Percentiles rank a stretch among this genome's conserved stretches.
phyloP scores from a whole-genome alignment of 106 monocot genomes.

The Chionographis japonica region DNA sequence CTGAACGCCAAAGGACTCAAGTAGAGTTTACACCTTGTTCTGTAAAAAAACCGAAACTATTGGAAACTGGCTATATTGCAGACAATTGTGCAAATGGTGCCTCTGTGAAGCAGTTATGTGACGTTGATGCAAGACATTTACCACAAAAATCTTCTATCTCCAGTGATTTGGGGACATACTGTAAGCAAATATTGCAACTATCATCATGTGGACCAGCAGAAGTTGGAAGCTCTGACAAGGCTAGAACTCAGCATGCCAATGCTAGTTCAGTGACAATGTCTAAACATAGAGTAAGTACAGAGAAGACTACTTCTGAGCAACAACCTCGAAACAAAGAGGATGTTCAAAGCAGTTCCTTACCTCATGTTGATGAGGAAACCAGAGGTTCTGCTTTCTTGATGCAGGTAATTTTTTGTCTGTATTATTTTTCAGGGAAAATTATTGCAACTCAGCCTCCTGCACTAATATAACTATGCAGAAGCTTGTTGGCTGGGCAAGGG shows the following conservation, averaged over 20 bases:
- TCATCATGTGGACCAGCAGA: conserved; percentile 18
- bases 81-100: background rate
- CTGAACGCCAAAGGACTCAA: conserved; percentile 1
- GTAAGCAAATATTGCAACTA: conserved; percentile 12
- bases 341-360: conserved; percentile 5
- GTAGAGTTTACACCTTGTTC: conserved; percentile 21
- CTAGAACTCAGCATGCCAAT: conserved; percentile 9
- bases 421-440: background rate
- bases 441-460: too few relatives aligned
- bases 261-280: conserved; percentile 4
- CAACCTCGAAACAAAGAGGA: conserved; percentile 16
- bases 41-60: conserved; percentile 31
- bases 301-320: conserved; percentile 3
- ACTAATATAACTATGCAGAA: too few relatives aligned
- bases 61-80: conserved; percentile 4
- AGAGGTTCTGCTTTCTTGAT: conserved; percentile 68
- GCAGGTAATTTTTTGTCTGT: conserved; percentile 39
- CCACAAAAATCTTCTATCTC: conserved; percentile 1
- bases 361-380: conserved; percentile 17
- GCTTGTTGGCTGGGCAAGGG: too few relatives aligned
- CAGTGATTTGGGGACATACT: conserved; percentile 4
- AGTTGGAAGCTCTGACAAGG: background rate
- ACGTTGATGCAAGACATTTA: background rate
- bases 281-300: background rate
- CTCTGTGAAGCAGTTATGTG: conserved; percentile 7